These are phyloP conservation scores for Heliosperma pusillum DNA, from an alignment of 148 eudicot genomes.

Conservation along the genomic window DNA sequence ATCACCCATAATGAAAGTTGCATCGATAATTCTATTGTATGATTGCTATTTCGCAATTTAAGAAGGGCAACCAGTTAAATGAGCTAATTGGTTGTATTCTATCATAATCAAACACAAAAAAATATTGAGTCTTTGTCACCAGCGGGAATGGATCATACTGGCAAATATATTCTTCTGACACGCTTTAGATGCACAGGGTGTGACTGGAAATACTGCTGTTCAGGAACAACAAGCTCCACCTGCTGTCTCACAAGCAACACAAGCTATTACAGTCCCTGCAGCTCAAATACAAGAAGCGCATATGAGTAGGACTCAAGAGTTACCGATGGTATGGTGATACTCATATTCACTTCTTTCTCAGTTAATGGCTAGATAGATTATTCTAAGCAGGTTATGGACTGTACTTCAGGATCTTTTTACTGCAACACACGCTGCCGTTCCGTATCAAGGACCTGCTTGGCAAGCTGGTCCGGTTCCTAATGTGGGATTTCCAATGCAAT, in stretches of 20 bases:
- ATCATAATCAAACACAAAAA: too few relatives aligned
- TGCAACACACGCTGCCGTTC: constrained; percentile 44
- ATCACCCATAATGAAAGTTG: too few relatives aligned
- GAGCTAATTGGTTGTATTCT: too few relatives aligned
- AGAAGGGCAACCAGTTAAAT: too few relatives aligned
- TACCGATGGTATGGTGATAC: constrained; percentile 59
- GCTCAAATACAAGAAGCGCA: constrained; percentile 38
- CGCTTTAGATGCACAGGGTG: constrained; percentile 32
- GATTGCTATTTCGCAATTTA: too few relatives aligned
- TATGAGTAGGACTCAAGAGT: constrained; percentile 54
- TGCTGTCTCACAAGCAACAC: constrained; percentile 35
- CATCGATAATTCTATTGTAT: too few relatives aligned
- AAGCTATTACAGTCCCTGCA: constrained; percentile 27
- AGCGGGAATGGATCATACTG: neutral
- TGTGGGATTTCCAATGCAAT: constrained; percentile 56
- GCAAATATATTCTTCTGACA: constrained; percentile 22
- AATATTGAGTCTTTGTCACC: too few relatives aligned
- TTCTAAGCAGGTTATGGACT: neutral
- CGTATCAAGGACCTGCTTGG: constrained; percentile 69
- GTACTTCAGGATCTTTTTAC: constrained; percentile 71
- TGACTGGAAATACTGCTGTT: constrained; percentile 29
- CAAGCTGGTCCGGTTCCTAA: constrained; percentile 52
- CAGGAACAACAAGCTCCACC: constrained; percentile 27
- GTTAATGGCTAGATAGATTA: constrained; percentile 7
- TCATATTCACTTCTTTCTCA: constrained; percentile 12